phyloP scores from a whole-genome alignment of 2,329 filamentous ascomycete genomes.

The Rugonectria rugulosa region DNA sequence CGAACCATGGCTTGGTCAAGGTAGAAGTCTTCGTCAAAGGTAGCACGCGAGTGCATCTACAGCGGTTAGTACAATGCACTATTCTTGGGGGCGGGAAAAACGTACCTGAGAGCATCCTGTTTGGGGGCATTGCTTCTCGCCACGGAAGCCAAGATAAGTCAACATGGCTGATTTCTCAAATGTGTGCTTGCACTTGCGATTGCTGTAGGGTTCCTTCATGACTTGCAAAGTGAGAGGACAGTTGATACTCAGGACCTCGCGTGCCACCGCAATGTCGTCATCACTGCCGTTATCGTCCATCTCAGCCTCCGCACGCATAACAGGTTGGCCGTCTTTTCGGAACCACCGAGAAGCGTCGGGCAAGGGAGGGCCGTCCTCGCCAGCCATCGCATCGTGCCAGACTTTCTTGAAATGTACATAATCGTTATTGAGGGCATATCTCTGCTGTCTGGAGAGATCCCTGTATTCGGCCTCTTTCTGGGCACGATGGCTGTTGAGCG shows the following conservation, averaged over 20 bases:
- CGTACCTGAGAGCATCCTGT: constrained; percentile 68
- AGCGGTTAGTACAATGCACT: too few species aligned
- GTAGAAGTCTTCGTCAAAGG: constrained; percentile 58
- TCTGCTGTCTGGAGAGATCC: constrained; percentile 50
- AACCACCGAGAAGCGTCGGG: constrained; percentile 65
- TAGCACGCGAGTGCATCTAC: constrained; percentile 55
- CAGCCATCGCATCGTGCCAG: constrained; percentile 62
- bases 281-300: constrained; percentile 61
- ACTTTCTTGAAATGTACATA: constrained; percentile 66
- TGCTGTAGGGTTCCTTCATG: constrained; percentile 73
- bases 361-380: constrained; percentile 57
- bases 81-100: too few species aligned
- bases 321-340: constrained; percentile 52
- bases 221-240: constrained; percentile 73
- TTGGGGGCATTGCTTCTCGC: constrained; percentile 66
- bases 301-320: constrained; percentile 40
- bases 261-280: constrained; percentile 73
- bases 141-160: constrained; percentile 56
- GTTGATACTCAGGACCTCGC: constrained; percentile 69
- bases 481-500: constrained; percentile 48
- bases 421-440: constrained; percentile 65
- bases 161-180: constrained; percentile 73
- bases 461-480: constrained; percentile 53
- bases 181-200: constrained; percentile 72
- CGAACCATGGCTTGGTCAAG: constrained; percentile 64